Conservation (phyloP, 768 basidiomycete species). For the Infundibulicybe gibba region DNA sequence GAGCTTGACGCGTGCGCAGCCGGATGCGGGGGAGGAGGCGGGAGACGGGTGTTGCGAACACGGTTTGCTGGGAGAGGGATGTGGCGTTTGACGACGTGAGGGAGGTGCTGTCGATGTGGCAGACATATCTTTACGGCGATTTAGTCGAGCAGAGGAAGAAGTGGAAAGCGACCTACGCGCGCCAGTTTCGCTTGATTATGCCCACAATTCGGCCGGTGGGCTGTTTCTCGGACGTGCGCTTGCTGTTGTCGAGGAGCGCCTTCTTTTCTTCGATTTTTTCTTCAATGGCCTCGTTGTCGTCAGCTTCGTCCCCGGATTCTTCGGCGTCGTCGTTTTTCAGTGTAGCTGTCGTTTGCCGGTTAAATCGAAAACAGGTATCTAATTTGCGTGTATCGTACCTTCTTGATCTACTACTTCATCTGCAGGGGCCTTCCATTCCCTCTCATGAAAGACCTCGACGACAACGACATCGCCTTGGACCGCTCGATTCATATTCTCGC, state of each 20-base stretch:
- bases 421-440: constrained; percentile 88
- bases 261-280: constrained; percentile 41
- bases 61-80: constrained; percentile 82
- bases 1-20: constrained; percentile 94
- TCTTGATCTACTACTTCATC: constrained; percentile 96
- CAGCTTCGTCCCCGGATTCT: constrained; percentile 58
- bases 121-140: constrained; percentile 65
- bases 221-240: constrained; percentile 57
- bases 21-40: constrained; percentile 87
- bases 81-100: constrained; percentile 75
- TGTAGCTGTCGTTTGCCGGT: constrained; percentile 46
- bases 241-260: constrained; percentile 27
- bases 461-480: constrained; percentile 93
- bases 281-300: constrained; percentile 36
- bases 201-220: constrained; percentile 93
- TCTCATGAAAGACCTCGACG: constrained; percentile 82
- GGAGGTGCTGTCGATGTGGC: constrained; percentile 90
- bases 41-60: constrained; percentile 93
- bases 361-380: constrained; percentile 1
- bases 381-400: constrained; percentile 36
- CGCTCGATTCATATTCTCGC: constrained; percentile 94
- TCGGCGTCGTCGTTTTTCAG: constrained; percentile 87
- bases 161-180: constrained; percentile 60
- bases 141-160: constrained; percentile 1
- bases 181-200: constrained; percentile 92